Conservation (phyloP, 306 rosid genomes). For the Rosa multiflora region DNA sequence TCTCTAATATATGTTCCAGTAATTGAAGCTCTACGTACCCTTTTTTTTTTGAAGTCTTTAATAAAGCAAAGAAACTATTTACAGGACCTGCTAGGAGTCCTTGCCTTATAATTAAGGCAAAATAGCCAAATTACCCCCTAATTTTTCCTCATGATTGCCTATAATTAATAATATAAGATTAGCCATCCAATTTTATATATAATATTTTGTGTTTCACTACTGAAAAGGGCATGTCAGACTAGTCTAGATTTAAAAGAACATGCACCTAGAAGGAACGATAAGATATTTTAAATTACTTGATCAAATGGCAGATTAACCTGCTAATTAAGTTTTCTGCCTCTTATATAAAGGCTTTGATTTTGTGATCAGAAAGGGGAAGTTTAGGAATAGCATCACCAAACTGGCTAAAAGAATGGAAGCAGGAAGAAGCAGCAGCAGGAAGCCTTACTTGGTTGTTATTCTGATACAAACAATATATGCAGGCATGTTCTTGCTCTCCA, state of each 20-base stretch:
- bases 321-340: not conserved
- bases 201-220: not conserved
- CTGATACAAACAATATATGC: constrained; percentile 63
- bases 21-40: too few relatives aligned
- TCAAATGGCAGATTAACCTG: not conserved
- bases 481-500: constrained; percentile 58
- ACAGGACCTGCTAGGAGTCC: not conserved
- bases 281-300: not conserved
- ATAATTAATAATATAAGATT: not conserved
- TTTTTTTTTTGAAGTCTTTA: not conserved
- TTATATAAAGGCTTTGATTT: not conserved
- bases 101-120: not conserved
- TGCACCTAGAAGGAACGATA: not conserved
- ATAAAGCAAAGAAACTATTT: not conserved
- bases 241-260: not conserved
- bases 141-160: too few relatives aligned
- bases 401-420: constrained; percentile 13
- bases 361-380: not conserved
- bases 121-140: too few relatives aligned
- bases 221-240: not conserved
- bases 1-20: too few relatives aligned
- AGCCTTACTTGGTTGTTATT: constrained; percentile 40
- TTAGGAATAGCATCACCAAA: not conserved
- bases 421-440: constrained; percentile 7
- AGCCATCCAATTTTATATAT: not conserved